Base-by-base conservation (phyloP, 2,329 filamentous ascomycete genomes). In the Verticillium isaacii region DNA sequence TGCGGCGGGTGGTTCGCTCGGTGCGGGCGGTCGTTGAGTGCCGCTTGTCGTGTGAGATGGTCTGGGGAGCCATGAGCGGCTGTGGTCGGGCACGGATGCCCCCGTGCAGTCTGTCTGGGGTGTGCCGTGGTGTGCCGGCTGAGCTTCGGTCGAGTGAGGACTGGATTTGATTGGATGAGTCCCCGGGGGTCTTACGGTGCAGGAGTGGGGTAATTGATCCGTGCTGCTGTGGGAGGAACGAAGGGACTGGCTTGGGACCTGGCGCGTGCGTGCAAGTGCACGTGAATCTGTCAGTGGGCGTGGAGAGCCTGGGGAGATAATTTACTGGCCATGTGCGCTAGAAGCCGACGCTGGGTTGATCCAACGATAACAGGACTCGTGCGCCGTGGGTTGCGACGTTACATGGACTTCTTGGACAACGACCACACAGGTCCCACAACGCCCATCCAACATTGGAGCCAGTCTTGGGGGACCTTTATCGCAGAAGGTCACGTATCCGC, bases 11-110 rank as follows among this genome's bases (percentile, higher is more conserved):
- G 32, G 55, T 57, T 36, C 55, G 29, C 32, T 57, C 55, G 7
- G 32, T 6, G 15, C 12, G 17, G 23, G 17, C 57, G 9, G 63
- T 58, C 34, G 56, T 39, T 25, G 41, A 23, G 23, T 45, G 36
- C 32, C 32, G 57, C 36, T 36, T 41, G 19, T 59, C 25, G 57
- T 17, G 23, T 34, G 32, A 17, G 58, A 60, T 55, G 58, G 41
- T 55, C 52, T 37, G 58, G 25, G 58, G 3, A 25, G n/a, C 58
- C 58, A 60, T 60, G 19, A 50, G 57, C 45, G 57, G 57, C 57
- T 45, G 57, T 29, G 37, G 45, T 52, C 12, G 45, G 19, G 12
- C n/a, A n/a, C 9, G 17, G 9, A 14, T 12, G 7, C 8, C 45
- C 45, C 45, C 45, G 45, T 25, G 19, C 45, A 52, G 19, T 5